Evolutionary conservation across 2,329 filamentous ascomycete species (phyloP).

Genomic region (Aspergillus carbonarius): DNA sequence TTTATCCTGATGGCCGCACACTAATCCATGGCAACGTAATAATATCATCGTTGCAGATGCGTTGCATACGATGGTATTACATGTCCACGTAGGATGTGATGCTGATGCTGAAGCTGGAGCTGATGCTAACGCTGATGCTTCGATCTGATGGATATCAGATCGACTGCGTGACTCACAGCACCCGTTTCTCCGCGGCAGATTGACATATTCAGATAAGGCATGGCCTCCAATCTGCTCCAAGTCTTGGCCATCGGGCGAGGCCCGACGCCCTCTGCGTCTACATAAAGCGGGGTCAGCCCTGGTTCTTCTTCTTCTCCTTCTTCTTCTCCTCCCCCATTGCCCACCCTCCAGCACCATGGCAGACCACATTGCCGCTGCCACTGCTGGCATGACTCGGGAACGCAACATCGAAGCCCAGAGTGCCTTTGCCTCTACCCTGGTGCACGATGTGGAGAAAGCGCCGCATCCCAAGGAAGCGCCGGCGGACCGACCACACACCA

Average conservation of each 20-base stretch:
- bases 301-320: background rate
- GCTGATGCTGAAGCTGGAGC: no score
- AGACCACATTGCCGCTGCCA: background rate
- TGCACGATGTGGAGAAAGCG: conserved; percentile 1
- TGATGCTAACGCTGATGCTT: no score
- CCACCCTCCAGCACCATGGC: background rate
- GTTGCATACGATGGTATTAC: background rate
- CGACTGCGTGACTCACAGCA: background rate
- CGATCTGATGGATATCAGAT: background rate
- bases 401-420: conserved; percentile 6
- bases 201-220: background rate
- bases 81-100: background rate
- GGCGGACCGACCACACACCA: background rate
- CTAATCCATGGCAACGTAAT: background rate
- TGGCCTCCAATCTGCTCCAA: background rate
- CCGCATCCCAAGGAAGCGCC: background rate
- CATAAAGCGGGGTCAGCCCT: background rate
- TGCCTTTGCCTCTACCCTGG: conserved; percentile 4
- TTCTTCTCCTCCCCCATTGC: background rate
- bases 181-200: background rate
- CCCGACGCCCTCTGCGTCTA: background rate
- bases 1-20: background rate
- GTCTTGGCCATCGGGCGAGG: background rate
- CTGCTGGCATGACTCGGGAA: background rate
- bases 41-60: background rate